Percentiles rank a stretch among this genome's conserved stretches.
Conservation (phyloP, 176 grass and related monocot species). For the Phoenix roebelenii region DNA sequence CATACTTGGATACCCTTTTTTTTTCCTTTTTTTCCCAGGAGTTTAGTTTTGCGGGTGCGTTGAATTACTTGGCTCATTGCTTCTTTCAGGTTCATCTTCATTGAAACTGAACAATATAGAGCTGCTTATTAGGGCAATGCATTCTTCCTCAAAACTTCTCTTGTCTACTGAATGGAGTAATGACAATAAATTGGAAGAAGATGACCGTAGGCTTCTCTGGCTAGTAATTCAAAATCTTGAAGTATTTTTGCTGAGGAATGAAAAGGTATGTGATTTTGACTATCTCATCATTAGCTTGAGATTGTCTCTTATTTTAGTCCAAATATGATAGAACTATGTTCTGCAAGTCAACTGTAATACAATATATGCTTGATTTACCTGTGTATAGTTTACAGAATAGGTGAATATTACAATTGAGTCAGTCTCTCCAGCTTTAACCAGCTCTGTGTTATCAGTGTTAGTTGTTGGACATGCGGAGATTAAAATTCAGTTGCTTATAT, state of each 20-base stretch:
- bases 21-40: too few species aligned
- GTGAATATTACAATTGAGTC: not conserved
- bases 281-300: not conserved
- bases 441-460: too few species aligned
- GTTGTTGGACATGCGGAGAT: too few species aligned
- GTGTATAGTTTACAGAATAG: not conserved
- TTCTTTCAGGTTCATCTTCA: constrained; percentile 24
- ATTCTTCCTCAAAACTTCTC: constrained; percentile 27
- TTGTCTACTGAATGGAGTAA: constrained; percentile 15
- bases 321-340: not conserved
- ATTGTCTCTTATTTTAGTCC: not conserved
- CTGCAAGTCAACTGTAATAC: not conserved
- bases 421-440: not conserved
- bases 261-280: constrained; percentile 21
- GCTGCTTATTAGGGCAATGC: constrained; percentile 26
- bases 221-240: constrained; percentile 38
- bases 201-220: constrained; percentile 21
- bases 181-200: constrained; percentile 25
- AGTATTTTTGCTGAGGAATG: constrained; percentile 25
- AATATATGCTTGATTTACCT: too few species aligned
- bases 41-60: too few species aligned
- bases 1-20: too few species aligned
- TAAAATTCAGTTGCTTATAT: too few species aligned
- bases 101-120: constrained; percentile 12
- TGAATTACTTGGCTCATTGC: too few species aligned